phyloP scores from a whole-genome alignment of 352 stramenopile species.

The Phytophthora parvispora region DNA sequence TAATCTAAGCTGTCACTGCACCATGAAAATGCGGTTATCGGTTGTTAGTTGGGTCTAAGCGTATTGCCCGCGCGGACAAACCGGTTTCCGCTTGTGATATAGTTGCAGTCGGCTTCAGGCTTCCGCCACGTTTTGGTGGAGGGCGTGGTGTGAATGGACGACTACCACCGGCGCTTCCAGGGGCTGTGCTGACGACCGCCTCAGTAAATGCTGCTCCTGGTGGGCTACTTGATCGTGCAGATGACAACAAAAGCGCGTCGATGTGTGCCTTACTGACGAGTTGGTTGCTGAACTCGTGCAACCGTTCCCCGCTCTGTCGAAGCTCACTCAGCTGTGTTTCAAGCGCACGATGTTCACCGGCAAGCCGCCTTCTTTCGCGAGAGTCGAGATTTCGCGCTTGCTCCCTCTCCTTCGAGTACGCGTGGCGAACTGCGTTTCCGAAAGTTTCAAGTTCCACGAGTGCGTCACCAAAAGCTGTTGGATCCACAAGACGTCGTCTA shows the following conservation, averaged over 20 bases:
- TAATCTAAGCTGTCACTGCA: conserved; percentile 38
- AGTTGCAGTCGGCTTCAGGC: conserved; percentile 3
- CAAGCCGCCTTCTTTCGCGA: conserved; percentile 38
- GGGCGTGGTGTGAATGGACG: conserved; percentile 26
- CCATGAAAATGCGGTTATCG: neutral
- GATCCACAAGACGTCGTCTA: conserved; percentile 55
- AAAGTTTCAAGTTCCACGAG: conserved; percentile 69
- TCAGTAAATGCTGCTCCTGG: conserved; percentile 1
- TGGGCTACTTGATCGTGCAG: neutral
- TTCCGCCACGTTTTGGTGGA: conserved; percentile 10
- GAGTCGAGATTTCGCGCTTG: conserved; percentile 42
- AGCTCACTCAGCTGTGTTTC: conserved; percentile 55
- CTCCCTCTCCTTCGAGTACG: conserved; percentile 58
- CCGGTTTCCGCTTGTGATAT: neutral
- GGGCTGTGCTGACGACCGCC: neutral
- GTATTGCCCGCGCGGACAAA: neutral
- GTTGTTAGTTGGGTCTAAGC: neutral
- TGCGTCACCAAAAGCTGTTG: conserved; percentile 57
- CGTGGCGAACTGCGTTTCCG: conserved; percentile 54
- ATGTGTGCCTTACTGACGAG: conserved; percentile 67
- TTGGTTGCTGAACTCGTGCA: conserved; percentile 79
- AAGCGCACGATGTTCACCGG: conserved; percentile 45
- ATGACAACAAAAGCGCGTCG: conserved; percentile 33
- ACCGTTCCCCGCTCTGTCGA: conserved; percentile 35
- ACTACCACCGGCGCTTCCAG: conserved; percentile 14